Evolutionary conservation across 2,329 filamentous ascomycete species (phyloP).

Genomic region (Diaporthe batatas): DNA sequence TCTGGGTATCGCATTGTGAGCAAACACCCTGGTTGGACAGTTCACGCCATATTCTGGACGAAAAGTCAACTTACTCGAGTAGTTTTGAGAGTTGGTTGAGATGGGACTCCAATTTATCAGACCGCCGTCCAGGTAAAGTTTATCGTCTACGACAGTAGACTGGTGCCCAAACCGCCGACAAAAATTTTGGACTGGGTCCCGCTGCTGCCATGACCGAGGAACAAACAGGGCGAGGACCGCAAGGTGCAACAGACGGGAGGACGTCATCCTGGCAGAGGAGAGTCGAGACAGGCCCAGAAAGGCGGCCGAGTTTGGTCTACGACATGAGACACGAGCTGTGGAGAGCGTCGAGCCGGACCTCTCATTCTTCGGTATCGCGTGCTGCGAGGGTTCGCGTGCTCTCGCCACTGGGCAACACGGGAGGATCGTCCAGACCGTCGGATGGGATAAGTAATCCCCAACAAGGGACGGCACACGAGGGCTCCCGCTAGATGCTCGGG

Average conservation of each 20-base stretch:
- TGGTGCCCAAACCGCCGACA: constrained; percentile 70
- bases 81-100: constrained; percentile 62
- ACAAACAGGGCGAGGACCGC: constrained; percentile 28
- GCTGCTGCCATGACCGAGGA: constrained; percentile 50
- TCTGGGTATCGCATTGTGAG: constrained; percentile 53
- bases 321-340: constrained; percentile 22
- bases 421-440: background rate
- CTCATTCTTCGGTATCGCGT: constrained; percentile 19
- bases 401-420: background rate
- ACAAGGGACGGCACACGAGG: background rate
- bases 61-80: constrained; percentile 63
- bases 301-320: constrained; percentile 8
- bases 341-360: background rate
- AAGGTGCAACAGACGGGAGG: constrained; percentile 11
- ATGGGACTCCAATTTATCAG: constrained; percentile 67
- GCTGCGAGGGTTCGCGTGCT: background rate
- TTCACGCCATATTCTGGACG: background rate
- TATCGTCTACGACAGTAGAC: constrained; percentile 69
- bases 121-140: constrained; percentile 74
- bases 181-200: constrained; percentile 67
- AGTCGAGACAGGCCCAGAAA: constrained; percentile 28
- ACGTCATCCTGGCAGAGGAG: constrained; percentile 25
- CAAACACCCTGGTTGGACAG: background rate
- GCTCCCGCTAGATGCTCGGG: background rate
- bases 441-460: constrained; percentile 19